phyloP scores from a whole-genome alignment of 2,329 filamentous ascomycete species.

The Monosporascus ibericus region DNA sequence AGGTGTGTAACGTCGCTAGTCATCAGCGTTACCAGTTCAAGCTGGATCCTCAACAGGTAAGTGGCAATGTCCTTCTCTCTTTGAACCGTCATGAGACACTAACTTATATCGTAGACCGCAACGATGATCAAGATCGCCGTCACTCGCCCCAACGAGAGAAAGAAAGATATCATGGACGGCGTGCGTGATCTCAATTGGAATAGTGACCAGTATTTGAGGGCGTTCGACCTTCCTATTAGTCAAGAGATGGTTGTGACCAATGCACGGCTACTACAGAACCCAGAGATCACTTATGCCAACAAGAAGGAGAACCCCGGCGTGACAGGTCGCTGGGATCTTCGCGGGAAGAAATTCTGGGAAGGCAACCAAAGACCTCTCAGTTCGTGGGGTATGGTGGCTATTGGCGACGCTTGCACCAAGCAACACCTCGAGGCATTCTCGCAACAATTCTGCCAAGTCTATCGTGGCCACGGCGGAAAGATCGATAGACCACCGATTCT shows the following conservation, averaged over 20 bases:
- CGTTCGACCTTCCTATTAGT: constrained; percentile 70
- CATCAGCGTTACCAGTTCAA: constrained; percentile 61
- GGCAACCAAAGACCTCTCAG: constrained; percentile 57
- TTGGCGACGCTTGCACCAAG: constrained; percentile 49
- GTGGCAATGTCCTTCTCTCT: constrained; percentile 2
- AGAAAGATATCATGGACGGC: constrained; percentile 59
- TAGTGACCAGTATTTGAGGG: constrained; percentile 61
- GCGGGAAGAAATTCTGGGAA: constrained; percentile 69
- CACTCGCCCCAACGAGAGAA: constrained; percentile 65
- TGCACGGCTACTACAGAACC: constrained; percentile 65
- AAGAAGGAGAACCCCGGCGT: constrained; percentile 54
- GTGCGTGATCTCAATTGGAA: constrained; percentile 62
- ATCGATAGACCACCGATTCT: constrained; percentile 30
- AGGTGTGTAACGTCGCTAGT: constrained; percentile 45
- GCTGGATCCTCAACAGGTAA: constrained; percentile 47
- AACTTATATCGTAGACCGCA: constrained; percentile 51
- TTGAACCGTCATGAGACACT: not conserved
- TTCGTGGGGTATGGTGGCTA: constrained; percentile 69
- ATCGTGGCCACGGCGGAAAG: constrained; percentile 44
- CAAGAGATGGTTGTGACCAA: constrained; percentile 57
- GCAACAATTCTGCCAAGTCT: constrained; percentile 36
- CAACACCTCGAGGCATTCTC: constrained; percentile 55
- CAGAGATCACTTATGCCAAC: constrained; percentile 62
- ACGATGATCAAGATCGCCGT: constrained; percentile 94
- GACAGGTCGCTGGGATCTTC: constrained; percentile 79